These are phyloP conservation scores for Phytophthora agathidicida DNA, from an alignment of 352 stramenopile genomes.

Conservation along the genomic window DNA sequence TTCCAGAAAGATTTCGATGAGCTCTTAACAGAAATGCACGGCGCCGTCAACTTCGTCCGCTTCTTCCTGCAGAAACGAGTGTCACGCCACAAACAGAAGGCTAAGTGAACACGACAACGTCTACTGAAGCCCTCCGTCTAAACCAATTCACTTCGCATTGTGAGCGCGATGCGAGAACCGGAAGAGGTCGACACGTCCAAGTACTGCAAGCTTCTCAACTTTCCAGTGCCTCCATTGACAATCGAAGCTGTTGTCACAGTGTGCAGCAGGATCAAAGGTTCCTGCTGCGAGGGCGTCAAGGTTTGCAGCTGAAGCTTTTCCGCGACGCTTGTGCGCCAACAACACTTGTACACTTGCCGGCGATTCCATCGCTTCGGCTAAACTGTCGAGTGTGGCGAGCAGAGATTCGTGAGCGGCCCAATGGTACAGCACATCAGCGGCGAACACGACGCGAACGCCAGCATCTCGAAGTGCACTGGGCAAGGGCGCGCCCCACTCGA, in stretches of 20 bases:
- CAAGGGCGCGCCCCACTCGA: conserved; percentile 42
- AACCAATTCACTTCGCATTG: too few relatives aligned
- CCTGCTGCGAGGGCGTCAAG: conserved; percentile 35
- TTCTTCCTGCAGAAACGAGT: conserved; percentile 34
- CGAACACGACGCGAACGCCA: conserved; percentile 41
- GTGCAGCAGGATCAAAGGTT: neutral
- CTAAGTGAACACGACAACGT: neutral
- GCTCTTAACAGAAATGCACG: conserved; percentile 32
- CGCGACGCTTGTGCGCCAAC: conserved; percentile 64
- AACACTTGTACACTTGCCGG: conserved; percentile 23
- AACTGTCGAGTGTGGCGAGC: conserved; percentile 37
- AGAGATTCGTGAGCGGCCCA: conserved; percentile 57
- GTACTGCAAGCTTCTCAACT: conserved; percentile 11
- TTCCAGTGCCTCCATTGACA: conserved; percentile 38
- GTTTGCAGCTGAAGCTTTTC: conserved; percentile 23
- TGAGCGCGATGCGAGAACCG: too few relatives aligned
- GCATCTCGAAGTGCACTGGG: neutral
- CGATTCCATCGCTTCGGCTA: neutral
- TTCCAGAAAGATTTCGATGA: conserved; percentile 33
- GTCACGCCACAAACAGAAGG: conserved; percentile 13
- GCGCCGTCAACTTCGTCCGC: conserved; percentile 29
- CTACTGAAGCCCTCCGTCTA: too few relatives aligned
- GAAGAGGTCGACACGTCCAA: conserved; percentile 22
- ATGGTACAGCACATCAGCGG: conserved; percentile 68
- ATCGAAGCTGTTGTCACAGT: neutral